Base-by-base conservation (phyloP, 2,329 filamentous ascomycete species). In the Plenodomus tracheiphilus region DNA sequence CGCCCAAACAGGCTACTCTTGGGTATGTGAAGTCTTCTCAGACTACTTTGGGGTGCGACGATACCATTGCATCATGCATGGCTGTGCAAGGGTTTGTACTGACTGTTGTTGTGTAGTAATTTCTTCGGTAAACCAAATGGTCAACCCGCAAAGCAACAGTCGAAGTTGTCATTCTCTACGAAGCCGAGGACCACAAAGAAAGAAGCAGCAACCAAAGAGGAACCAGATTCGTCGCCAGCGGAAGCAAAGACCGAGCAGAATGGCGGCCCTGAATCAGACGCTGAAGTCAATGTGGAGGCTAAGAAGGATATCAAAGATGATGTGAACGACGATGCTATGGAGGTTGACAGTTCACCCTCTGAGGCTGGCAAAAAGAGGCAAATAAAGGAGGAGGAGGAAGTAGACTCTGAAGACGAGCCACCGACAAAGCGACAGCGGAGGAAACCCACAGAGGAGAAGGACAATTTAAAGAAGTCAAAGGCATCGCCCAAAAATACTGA, bases 1-100 rank as follows among this genome's bases (percentile, higher is more conserved):
- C 77, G 41, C 76, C 76, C 17, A 91, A 89, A 71, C 91, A 96
- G 76, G 85, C 88, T 65, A 96, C 89, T 53, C 77, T 96, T 72
- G 89, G 89, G 91, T 96, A 94, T 77, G 91, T 93, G 55, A 86
- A 84, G 74, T 77, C 85, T 64, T 80, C 81, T 57, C 89, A 93
- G 78, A 84, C 81, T 68, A 90, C 86, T 62, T 76, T 93, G 72
- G 83, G 86, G 88, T 91, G 84, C 73, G 78, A 73, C 51, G 45
- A 55, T 34, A 52, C 20, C 34, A 37, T 47, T 28, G 28, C 19
- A 43, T 10, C 22, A 20, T 18, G 20, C 16, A n/a, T 8, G 6
- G 15, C 7, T 17, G 17, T 25, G 10, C 28, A n/a, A 3, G 19
- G 3, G 22, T 6, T 20, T 17, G 39, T 43, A 47, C 56, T 62